These are phyloP conservation scores for Apiospora rasikravindrae DNA, from an alignment of 2,329 filamentous ascomycete genomes.

Conservation along the genomic window DNA sequence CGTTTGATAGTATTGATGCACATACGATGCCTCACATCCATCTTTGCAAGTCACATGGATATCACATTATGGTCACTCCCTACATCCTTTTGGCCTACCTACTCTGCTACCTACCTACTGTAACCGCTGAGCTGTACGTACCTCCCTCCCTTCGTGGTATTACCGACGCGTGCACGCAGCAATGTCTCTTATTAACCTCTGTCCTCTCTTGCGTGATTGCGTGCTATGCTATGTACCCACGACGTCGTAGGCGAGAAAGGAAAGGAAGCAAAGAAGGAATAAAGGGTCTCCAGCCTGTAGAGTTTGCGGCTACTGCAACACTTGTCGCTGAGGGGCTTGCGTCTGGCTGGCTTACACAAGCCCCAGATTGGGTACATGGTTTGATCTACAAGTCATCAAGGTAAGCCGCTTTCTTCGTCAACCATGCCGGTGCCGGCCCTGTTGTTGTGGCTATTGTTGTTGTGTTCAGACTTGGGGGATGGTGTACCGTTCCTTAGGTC, in stretches of 20 bases:
- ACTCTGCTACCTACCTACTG: too few species aligned
- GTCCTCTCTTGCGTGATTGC: neutral
- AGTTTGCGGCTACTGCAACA: slow-evolving; percentile 12
- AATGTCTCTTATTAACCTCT: neutral
- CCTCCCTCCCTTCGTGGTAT: neutral
- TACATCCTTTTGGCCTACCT: neutral
- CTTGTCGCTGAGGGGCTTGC: neutral
- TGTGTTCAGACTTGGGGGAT: neutral
- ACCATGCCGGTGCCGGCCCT: neutral
- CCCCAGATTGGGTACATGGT: neutral
- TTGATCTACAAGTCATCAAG: neutral
- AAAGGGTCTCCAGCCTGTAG: neutral
- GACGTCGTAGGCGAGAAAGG: neutral
- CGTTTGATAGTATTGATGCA: neutral
- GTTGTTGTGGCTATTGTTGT: neutral
- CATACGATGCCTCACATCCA: slow-evolving; percentile 6
- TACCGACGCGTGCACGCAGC: neutral
- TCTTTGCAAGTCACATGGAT: neutral
- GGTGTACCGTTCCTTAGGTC: neutral
- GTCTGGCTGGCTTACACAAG: slow-evolving; percentile 2
- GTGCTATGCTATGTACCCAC: neutral
- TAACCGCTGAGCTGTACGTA: neutral
- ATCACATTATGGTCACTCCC: slow-evolving; percentile 3
- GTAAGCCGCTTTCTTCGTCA: neutral
- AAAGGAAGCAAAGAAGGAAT: too few species aligned